A percentile compares a stretch with the other conserved stretches of the same genome.
phyloP scores from a whole-genome alignment of 352 stramenopile genomes.

The Phytopythium kandeliae region DNA sequence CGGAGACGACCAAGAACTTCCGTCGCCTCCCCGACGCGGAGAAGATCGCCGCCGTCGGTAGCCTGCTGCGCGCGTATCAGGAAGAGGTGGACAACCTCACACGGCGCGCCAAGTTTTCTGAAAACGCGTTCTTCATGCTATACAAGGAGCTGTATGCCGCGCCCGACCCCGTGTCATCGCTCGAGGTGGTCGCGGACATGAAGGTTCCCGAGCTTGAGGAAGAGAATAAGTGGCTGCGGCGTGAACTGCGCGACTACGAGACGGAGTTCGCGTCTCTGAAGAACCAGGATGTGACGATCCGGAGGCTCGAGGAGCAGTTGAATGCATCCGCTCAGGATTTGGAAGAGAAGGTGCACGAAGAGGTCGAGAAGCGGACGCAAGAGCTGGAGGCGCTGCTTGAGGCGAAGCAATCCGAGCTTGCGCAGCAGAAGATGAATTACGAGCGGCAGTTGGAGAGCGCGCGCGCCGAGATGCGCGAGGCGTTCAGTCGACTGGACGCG shows the following conservation, averaged over 20 bases:
- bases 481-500: conserved; percentile 75
- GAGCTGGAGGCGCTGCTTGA: conserved; percentile 59
- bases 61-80: conserved; percentile 87
- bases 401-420: conserved; percentile 68
- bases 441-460: conserved; percentile 58
- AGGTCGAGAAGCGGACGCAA: conserved; percentile 53
- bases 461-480: conserved; percentile 53
- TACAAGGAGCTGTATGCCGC: conserved; percentile 86
- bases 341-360: conserved; percentile 53
- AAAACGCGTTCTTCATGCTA: conserved; percentile 86
- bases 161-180: conserved; percentile 70
- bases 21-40: conserved; percentile 63
- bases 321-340: conserved; percentile 66
- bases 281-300: conserved; percentile 97
- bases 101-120: conserved; percentile 86
- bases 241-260: conserved; percentile 91
- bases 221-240: conserved; percentile 88
- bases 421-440: conserved; percentile 76
- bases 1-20: conserved; percentile 83
- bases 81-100: conserved; percentile 92
- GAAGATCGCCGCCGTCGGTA: conserved; percentile 48
- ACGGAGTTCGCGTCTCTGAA: conserved; percentile 92
- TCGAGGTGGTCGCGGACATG: conserved; percentile 53
- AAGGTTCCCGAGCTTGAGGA: conserved; percentile 82
- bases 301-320: conserved; percentile 91